Conservation (phyloP, 331 rosid species). For the Prunus yedoensis region DNA sequence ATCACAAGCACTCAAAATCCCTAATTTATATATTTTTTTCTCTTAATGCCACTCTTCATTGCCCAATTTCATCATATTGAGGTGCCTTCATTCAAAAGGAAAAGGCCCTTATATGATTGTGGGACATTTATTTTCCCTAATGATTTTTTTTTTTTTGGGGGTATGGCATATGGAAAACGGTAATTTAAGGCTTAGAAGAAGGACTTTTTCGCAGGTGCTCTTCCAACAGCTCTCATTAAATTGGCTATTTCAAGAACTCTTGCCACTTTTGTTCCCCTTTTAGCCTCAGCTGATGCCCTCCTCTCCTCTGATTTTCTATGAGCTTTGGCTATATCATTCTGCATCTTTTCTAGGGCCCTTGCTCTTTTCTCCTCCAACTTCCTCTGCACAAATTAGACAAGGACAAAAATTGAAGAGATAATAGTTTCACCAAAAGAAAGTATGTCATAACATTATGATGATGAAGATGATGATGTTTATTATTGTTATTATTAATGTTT, state of each 20-base stretch:
- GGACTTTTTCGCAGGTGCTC: conserved; percentile 81
- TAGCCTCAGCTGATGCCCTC: conserved; percentile 87
- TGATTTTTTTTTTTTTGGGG: not conserved
- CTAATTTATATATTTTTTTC: conserved; percentile 16
- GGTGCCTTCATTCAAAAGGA: conserved; percentile 34
- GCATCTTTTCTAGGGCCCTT: conserved; percentile 84
- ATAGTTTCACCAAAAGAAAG: not conserved
- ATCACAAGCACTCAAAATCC: conserved; percentile 29
- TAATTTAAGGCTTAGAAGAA: conserved; percentile 46
- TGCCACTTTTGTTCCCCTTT: conserved; percentile 88
- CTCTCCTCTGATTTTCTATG: conserved; percentile 82
- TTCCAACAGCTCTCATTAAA: conserved; percentile 92
- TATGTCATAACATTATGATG: not conserved
- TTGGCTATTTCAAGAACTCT: conserved; percentile 68
- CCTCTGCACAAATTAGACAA: conserved; percentile 56
- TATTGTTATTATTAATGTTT: not conserved
- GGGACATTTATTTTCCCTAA: conserved; percentile 29
- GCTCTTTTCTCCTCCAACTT: conserved; percentile 90
- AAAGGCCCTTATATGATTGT: conserved; percentile 29
- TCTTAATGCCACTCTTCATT: conserved; percentile 18
- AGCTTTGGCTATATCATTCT: conserved; percentile 81
- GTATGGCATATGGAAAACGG: conserved; percentile 5
- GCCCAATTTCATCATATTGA: conserved; percentile 21
- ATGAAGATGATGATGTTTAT: not conserved
- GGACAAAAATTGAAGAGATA: not conserved